Percentiles rank a stretch among this genome's conserved stretches.
Evolutionary conservation across 78 protist species (phyloP).

Genomic region (Planoprotostelium fungivorum): DNA sequence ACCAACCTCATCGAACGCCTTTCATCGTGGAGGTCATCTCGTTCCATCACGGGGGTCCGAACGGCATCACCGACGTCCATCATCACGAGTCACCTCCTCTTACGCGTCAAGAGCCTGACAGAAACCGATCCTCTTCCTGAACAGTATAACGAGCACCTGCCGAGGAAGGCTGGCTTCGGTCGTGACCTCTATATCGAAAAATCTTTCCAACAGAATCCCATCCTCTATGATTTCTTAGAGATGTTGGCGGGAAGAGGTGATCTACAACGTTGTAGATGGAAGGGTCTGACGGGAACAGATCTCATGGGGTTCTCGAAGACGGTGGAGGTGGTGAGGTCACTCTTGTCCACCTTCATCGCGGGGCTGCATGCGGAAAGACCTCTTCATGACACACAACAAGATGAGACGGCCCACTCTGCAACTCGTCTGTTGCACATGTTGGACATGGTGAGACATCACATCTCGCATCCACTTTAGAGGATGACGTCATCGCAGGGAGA

Average conservation of each 20-base stretch:
- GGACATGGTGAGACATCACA: neutral
- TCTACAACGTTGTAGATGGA: neutral
- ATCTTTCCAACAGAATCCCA: constrained; percentile 32
- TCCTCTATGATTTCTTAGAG: constrained; percentile 32
- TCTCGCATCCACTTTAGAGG: neutral
- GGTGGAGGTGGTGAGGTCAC: neutral
- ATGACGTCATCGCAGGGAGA: neutral
- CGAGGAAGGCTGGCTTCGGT: constrained; percentile 37
- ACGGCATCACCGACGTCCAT: too few species aligned
- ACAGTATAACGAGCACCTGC: constrained; percentile 34
- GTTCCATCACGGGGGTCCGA: too few species aligned
- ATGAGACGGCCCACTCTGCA: neutral
- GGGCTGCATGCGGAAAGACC: neutral
- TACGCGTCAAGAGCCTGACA: neutral
- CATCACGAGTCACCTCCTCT: too few species aligned
- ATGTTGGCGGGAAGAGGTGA: constrained; percentile 1
- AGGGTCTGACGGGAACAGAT: neutral
- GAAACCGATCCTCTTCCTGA: constrained; percentile 27
- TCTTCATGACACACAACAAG: neutral
- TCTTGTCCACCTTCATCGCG: neutral
- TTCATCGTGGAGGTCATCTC: too few species aligned
- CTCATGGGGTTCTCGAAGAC: neutral
- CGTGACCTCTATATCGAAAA: constrained; percentile 30
- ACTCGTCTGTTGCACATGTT: neutral
- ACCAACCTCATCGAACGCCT: too few species aligned